Evolutionary conservation across 768 basidiomycete genomes (phyloP), one percentile per base, ranked within the genome.

Genomic region (Grammothele lineata): DNA sequence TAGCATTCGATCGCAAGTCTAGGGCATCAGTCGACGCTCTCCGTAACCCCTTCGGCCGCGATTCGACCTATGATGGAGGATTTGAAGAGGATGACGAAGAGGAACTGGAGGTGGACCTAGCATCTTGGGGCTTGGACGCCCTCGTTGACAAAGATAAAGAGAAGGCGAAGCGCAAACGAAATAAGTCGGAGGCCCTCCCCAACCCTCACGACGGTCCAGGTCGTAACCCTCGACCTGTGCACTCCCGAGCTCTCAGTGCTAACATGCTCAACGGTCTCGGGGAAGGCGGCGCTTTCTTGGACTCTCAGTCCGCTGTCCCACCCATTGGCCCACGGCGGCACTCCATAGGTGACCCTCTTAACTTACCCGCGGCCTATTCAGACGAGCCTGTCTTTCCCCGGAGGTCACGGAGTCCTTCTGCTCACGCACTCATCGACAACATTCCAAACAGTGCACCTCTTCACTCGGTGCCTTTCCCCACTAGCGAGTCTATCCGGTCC

Each of bases 81-180:
- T 49, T 52, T 15, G 76, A 76, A 6, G 72, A 77, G 4, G 74
- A 73, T 21, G 74, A 72, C 36, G 77, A 73, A 35, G 74, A 76
- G 25, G 77, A 75, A 21, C 46, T 85, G 25, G 90, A 91, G 59
- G 85, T 90, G 22, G 88, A 90, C 65, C 70, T 92, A 47, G 73
- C 83, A 3, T 90, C 87, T 15, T 92, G 87, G 89, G 90, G 90
- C 3, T 71, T 92, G 21, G 85, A 89, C 48, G 76, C 80, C 5
- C 81, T 89, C 66, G 80, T 88, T 51, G 74, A 80, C 1, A 85
- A 86, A 55, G 80, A 85, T 23, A 67, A 85, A 55, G 80, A 84
- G 52, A 85, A 27, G 65, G 76, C 66, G 57, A 77, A 60, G 59
- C 50, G 51, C 21, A 63, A 58, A 47, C 58, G 54, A 46, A 49